Base-by-base conservation (phyloP, 2,329 filamentous ascomycete species). In the Chaetomiaceae sp. region DNA sequence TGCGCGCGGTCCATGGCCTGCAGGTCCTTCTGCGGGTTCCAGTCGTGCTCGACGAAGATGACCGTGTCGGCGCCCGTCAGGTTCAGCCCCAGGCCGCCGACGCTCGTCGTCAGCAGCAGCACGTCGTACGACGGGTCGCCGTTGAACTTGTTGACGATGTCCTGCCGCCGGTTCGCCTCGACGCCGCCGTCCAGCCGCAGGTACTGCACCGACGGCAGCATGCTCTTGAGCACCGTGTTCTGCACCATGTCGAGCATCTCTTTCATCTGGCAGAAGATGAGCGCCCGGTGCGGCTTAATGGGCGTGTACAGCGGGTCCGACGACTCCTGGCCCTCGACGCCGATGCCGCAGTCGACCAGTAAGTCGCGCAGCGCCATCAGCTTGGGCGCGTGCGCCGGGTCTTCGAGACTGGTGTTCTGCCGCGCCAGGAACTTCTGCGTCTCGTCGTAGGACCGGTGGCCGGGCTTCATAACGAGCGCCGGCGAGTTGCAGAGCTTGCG, bases 171-270 rank as follows among this genome's bases (percentile, higher is more conserved):
- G 53, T 85, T 90, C 20, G 93, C 88, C 66, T 96, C 93, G 11
- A 98, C 89, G 6, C 83, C 83, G 26, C 93, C 93, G 59, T 98
- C 94, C 27, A 98, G 79, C n/a, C 94, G 86, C 48, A 97, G 79
- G 62, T 85, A 96, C 30, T 94, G 93, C 6, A 96, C 90, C 0
- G 84, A 86, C 1, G 93, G 93, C n/a, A 98, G 76, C 68, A 97
- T 76, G 60, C 86, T 85, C 65, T 88, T 88, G 32, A 98, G 71
- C 1, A 98, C 93, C 48, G 91, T 90, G 58, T 86, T 88, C 63
- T 97, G 90, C 2, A 98, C 94, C 80, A 98, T 97, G 65, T 98
- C 93, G 19, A 98, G 76, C 94, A 98, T 98, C 66, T 98, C 93
- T 69, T 98, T 98, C 88, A 98, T 96, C 65, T 98, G 93, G 60